These are phyloP conservation scores for Xanthoconium stramineum DNA, from an alignment of 768 basidiomycete genomes.

Conservation along the genomic window DNA sequence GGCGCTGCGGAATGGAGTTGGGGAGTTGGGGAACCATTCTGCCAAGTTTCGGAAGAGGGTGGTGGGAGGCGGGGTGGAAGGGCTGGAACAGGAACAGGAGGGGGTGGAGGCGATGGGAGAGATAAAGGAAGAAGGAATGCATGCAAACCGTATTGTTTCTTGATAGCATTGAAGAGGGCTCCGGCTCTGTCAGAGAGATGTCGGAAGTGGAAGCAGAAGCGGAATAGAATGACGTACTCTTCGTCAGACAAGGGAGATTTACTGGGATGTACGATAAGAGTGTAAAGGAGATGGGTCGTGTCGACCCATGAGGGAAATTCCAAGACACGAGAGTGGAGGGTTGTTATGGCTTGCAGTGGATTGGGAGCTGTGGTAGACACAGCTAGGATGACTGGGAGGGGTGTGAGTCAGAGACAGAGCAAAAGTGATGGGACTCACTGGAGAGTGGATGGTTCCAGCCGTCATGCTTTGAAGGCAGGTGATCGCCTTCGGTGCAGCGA, in stretches of 20 bases:
- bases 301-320: slow-evolving; percentile 86
- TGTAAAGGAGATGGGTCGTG: slow-evolving; percentile 64
- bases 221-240: slow-evolving; percentile 53
- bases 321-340: slow-evolving; percentile 61
- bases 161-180: slow-evolving; percentile 81
- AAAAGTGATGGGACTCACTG: slow-evolving; percentile 43
- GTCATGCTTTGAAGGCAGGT: slow-evolving; percentile 65
- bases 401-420: slow-evolving; percentile 10
- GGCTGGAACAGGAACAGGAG: slow-evolving; percentile 65
- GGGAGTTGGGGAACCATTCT: slow-evolving; percentile 11
- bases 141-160: slow-evolving; percentile 82
- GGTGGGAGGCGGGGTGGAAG: slow-evolving; percentile 66
- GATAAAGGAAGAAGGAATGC: slow-evolving; percentile 64
- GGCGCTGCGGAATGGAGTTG: neutral
- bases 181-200: slow-evolving; percentile 49
- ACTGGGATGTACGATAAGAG: slow-evolving; percentile 72
- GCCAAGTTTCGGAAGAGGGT: slow-evolving; percentile 28
- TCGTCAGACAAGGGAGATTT: slow-evolving; percentile 69
- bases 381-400: slow-evolving; percentile 64
- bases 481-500: slow-evolving; percentile 74
- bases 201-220: slow-evolving; percentile 4
- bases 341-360: slow-evolving; percentile 74
- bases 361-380: slow-evolving; percentile 82
- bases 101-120: slow-evolving; percentile 60
- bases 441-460: slow-evolving; percentile 88